Percentiles rank a stretch among this genome's conserved stretches.
These are phyloP conservation scores for Aschersonia sp. DNA, from an alignment of 2,329 filamentous ascomycete species.

Conservation along the genomic window DNA sequence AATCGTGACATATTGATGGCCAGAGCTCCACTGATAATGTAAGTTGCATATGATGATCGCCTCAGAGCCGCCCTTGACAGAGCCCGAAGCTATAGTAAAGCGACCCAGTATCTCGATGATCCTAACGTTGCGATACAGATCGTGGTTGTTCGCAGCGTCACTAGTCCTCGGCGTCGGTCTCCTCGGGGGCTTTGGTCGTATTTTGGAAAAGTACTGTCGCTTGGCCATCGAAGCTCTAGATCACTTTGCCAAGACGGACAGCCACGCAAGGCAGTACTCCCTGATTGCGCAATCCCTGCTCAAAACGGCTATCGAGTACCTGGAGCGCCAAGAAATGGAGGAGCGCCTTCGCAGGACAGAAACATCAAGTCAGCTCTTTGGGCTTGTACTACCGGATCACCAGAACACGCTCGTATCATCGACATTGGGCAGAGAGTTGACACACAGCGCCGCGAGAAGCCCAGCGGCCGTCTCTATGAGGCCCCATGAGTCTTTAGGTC, in stretches of 20 bases:
- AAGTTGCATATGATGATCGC: conserved; percentile 11
- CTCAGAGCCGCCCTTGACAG: too few species aligned
- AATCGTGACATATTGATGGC: conserved; percentile 25
- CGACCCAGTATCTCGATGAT: too few species aligned
- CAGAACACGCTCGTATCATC: neutral
- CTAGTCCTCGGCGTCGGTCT: conserved; percentile 36
- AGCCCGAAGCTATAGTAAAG: too few species aligned
- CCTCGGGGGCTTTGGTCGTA: conserved; percentile 34
- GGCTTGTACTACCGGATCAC: conserved; percentile 18
- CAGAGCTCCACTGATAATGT: conserved; percentile 35
- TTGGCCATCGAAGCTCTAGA: conserved; percentile 32
- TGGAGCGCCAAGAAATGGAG: conserved; percentile 31
- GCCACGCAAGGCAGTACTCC: conserved; percentile 36
- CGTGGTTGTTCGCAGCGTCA: conserved; percentile 38
- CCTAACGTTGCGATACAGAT: conserved; percentile 15
- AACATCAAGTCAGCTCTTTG: conserved; percentile 36
- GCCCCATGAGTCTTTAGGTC: conserved; percentile 12
- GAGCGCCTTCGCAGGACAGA: conserved; percentile 32
- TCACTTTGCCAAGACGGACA: conserved; percentile 32
- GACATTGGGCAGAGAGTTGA: too few species aligned
- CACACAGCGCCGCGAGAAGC: neutral
- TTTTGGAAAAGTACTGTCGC: conserved; percentile 33
- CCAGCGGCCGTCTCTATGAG: conserved; percentile 5
- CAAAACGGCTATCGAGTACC: conserved; percentile 26
- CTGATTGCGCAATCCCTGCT: conserved; percentile 37